Conservation (phyloP, 2,329 filamentous ascomycete species). For the Fusarium sp. region DNA sequence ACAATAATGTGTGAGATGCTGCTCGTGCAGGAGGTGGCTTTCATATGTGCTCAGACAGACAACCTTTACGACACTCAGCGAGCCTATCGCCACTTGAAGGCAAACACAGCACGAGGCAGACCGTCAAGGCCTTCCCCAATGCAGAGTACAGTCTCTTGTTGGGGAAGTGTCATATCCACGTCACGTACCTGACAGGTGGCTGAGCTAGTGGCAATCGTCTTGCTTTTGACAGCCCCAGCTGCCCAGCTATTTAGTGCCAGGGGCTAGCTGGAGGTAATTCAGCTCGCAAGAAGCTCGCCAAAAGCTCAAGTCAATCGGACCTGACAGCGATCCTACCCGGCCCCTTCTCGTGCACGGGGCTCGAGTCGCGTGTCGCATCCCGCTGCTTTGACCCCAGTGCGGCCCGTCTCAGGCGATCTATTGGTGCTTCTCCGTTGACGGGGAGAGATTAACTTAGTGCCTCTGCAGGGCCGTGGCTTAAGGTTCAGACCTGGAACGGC, state of each 20-base stretch:
- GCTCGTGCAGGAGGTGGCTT: neutral
- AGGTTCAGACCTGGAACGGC: neutral
- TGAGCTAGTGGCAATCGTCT: conserved; percentile 1
- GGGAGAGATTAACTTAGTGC: neutral
- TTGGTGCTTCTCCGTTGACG: neutral
- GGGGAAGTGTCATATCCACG: neutral
- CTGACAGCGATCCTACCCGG: neutral
- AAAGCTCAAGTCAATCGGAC: neutral
- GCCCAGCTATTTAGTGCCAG: neutral
- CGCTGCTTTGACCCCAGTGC: conserved; percentile 3
- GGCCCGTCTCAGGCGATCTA: neutral
- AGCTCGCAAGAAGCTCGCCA: neutral
- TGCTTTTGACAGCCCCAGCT: conserved; percentile 10
- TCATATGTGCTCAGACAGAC: neutral
- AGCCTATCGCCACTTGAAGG: neutral
- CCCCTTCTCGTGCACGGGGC: neutral
- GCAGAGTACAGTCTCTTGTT: neutral
- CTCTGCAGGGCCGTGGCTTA: conserved; percentile 1
- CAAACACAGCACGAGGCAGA: neutral
- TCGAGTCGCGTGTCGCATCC: neutral
- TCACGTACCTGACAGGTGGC: conserved; percentile 12
- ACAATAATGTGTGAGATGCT: neutral
- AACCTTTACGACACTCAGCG: neutral
- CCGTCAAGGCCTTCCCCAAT: neutral
- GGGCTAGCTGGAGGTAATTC: neutral